phyloP scores from a whole-genome alignment of 148 eudicot genomes.

The Talinum fruticosum region DNA sequence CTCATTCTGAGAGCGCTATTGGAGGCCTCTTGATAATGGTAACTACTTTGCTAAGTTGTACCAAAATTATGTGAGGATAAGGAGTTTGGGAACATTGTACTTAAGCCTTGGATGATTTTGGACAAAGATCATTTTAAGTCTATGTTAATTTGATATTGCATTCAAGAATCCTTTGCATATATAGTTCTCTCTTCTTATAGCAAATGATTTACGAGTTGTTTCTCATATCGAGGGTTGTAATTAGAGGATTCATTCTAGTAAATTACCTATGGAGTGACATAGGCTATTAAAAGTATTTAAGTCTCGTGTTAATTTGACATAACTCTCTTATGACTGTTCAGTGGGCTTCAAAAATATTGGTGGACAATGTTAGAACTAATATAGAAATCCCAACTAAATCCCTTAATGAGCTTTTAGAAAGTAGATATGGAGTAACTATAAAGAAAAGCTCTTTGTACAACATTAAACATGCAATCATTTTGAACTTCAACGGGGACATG shows the following conservation, averaged over 20 bases:
- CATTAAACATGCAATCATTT: not conserved
- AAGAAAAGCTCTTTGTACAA: not conserved
- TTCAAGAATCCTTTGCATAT: too few species aligned
- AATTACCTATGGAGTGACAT: not conserved
- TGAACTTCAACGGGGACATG: not conserved
- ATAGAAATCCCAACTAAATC: not conserved
- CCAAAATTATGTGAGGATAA: too few species aligned
- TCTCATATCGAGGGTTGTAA: not conserved
- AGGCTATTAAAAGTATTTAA: not conserved
- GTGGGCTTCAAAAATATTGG: not conserved
- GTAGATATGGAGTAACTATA: not conserved
- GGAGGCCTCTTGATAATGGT: too few species aligned
- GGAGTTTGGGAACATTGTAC: too few species aligned
- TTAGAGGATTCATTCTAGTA: not conserved
- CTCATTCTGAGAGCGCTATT: too few species aligned
- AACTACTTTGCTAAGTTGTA: too few species aligned
- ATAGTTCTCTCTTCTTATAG: not conserved
- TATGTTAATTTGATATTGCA: not conserved
- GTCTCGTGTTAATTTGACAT: not conserved
- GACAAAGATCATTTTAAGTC: not conserved
- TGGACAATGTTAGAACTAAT: not conserved
- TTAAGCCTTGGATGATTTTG: slow-evolving; percentile 10
- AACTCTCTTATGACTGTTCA: not conserved
- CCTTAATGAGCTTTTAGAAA: not conserved
- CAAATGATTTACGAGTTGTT: not conserved